Conservation (phyloP, 768 basidiomycete species). For the Kwoniella shandongensis region DNA sequence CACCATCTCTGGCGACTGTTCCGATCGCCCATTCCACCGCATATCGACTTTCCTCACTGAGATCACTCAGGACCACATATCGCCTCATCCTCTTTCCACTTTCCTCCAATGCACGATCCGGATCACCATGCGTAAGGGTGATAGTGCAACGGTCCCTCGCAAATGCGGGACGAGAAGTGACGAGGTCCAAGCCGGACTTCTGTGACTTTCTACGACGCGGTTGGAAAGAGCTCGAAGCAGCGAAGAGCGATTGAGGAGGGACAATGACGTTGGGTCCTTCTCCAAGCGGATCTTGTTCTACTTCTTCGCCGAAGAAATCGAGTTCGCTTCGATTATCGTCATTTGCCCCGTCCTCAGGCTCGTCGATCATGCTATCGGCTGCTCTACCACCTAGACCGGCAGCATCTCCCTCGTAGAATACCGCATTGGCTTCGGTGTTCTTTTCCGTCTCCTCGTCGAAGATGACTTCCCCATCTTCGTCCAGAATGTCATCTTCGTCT, state of each 20-base stretch:
- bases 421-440: constrained; percentile 78
- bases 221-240: constrained; percentile 20
- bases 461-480: constrained; percentile 55
- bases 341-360: constrained; percentile 12
- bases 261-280: constrained; percentile 61
- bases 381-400: constrained; percentile 39
- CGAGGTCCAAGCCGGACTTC: constrained; percentile 53
- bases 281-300: constrained; percentile 75
- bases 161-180: constrained; percentile 76
- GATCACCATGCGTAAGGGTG: constrained; percentile 80
- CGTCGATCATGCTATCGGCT: background rate
- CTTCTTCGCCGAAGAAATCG: constrained; percentile 56
- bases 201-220: constrained; percentile 26
- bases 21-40: constrained; percentile 98
- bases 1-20: constrained; percentile 90
- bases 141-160: constrained; percentile 91
- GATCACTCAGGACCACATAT: constrained; percentile 90
- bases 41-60: constrained; percentile 90
- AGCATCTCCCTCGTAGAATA: constrained; percentile 49
- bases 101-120: constrained; percentile 60
- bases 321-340: constrained; percentile 34
- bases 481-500: constrained; percentile 58
- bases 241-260: constrained; percentile 46
- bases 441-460: constrained; percentile 80
- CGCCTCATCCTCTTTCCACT: constrained; percentile 62